Percentiles rank a stretch among this genome's conserved stretches.
These are phyloP conservation scores for Ajuga reptans DNA, from an alignment of 305 asterid genomes.

Conservation along the genomic window DNA sequence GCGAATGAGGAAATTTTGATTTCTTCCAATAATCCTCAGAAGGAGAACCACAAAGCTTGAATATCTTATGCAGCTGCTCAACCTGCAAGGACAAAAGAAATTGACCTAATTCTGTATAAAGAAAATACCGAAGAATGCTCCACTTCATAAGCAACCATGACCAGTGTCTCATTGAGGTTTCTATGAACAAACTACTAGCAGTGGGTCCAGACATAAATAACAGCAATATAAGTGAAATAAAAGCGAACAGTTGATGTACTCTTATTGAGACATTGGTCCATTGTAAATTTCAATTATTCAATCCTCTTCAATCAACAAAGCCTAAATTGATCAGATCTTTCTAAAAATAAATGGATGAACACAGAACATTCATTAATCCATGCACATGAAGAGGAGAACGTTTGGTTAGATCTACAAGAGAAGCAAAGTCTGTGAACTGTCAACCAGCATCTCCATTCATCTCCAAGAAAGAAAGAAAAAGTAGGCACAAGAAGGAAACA, in stretches of 20 bases:
- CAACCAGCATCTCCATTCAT: not conserved
- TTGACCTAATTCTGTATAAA: not conserved
- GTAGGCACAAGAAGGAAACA: not conserved
- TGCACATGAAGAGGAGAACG: not conserved
- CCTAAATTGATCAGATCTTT: not conserved
- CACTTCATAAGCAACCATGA: not conserved
- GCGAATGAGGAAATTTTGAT: slow-evolving; percentile 61
- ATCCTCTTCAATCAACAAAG: not conserved
- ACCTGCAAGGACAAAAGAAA: slow-evolving; percentile 43
- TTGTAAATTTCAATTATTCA: not conserved
- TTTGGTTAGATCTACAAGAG: not conserved
- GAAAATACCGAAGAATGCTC: not conserved
- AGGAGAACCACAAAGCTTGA: slow-evolving; percentile 96
- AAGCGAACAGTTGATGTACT: not conserved
- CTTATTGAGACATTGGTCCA: not conserved
- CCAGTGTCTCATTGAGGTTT: not conserved
- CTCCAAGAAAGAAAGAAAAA: not conserved
- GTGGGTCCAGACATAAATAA: not conserved
- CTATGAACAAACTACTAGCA: not conserved
- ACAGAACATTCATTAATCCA: not conserved
- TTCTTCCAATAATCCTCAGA: slow-evolving; percentile 84
- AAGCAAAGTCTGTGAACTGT: not conserved
- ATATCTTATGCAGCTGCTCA: slow-evolving; percentile 92
- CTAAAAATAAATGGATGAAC: not conserved
- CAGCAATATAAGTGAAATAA: not conserved